phyloP scores from a whole-genome alignment of 1,284 basidiomycete genomes.

The Testicularia cyperi region DNA sequence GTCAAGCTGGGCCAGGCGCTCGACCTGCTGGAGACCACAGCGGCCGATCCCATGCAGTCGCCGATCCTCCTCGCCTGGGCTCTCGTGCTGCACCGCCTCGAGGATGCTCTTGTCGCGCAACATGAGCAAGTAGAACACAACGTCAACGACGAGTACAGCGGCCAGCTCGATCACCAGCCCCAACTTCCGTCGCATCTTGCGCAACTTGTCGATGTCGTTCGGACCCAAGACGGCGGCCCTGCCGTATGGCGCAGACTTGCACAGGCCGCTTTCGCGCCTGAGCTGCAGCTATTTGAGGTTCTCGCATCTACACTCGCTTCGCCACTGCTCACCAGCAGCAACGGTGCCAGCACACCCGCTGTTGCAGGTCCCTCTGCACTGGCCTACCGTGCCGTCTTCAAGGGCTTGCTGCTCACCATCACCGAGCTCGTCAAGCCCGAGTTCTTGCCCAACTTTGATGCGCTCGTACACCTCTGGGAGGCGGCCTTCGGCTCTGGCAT shows the following conservation, averaged over 20 bases:
- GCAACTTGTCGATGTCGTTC: conserved; percentile 26
- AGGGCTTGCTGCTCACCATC: conserved; percentile 70
- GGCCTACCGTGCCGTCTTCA: conserved; percentile 77
- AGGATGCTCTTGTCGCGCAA: conserved; percentile 40
- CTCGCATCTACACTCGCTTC: conserved; percentile 52
- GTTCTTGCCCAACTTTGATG: conserved; percentile 65
- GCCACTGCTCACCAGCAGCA: conserved; percentile 51
- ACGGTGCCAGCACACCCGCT: conserved; percentile 55
- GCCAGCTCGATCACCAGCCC: no score
- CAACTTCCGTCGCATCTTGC: conserved; percentile 12
- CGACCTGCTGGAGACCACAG: conserved; percentile 65
- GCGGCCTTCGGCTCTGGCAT: conserved; percentile 69
- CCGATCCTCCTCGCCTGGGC: conserved; percentile 77
- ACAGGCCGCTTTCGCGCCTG: conserved; percentile 57
- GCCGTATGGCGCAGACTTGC: conserved; percentile 60
- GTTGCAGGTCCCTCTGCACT: conserved; percentile 77
- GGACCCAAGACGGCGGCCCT: conserved; percentile 42
- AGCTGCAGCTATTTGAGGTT: conserved; percentile 50
- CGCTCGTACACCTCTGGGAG: conserved; percentile 75
- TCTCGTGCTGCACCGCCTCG: conserved; percentile 66
- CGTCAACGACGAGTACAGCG: no score
- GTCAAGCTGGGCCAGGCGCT: conserved; percentile 61
- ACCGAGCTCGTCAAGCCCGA: conserved; percentile 75
- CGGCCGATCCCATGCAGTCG: conserved; percentile 67
- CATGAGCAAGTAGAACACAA: conserved; percentile 36